Conservation (phyloP, 1,284 basidiomycete species). For the Cryptococcus depauperatus region DNA sequence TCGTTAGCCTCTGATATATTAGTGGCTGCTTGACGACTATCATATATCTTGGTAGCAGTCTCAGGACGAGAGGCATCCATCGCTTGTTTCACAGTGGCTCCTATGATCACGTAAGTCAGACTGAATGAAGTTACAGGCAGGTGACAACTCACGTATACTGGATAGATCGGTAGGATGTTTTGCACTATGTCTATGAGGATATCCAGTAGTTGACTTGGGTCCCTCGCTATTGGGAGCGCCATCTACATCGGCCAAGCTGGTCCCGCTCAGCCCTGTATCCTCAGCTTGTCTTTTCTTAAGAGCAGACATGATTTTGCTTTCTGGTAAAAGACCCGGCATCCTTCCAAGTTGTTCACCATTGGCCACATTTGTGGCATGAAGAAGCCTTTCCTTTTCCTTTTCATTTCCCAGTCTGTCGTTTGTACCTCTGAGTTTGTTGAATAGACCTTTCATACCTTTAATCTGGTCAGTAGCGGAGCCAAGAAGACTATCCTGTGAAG, state of each 20-base stretch:
- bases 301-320: neutral
- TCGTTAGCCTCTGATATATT: conserved; percentile 66
- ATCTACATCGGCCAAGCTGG: too few relatives aligned
- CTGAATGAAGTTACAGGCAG: neutral
- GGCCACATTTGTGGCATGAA: too few relatives aligned
- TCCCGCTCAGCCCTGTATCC: neutral
- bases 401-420: neutral
- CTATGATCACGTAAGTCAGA: conserved; percentile 3
- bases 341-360: too few relatives aligned
- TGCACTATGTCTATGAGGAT: too few relatives aligned
- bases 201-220: too few relatives aligned
- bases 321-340: neutral
- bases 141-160: conserved; percentile 18
- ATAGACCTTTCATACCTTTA: conserved; percentile 1
- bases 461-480: too few relatives aligned
- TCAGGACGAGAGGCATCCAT: conserved; percentile 66
- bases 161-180: conserved; percentile 21
- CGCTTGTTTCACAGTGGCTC: conserved; percentile 54
- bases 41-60: conserved; percentile 52
- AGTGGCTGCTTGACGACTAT: conserved; percentile 60
- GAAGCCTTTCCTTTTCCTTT: neutral
- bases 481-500: neutral
- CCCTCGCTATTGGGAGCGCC: too few relatives aligned
- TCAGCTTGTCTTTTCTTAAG: too few relatives aligned
- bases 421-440: neutral